Percentiles rank a stretch among this genome's conserved stretches.
Evolutionary conservation across 371 early-diverging fungal species (phyloP).

Genomic region (Lichtheimia hyalospora): DNA sequence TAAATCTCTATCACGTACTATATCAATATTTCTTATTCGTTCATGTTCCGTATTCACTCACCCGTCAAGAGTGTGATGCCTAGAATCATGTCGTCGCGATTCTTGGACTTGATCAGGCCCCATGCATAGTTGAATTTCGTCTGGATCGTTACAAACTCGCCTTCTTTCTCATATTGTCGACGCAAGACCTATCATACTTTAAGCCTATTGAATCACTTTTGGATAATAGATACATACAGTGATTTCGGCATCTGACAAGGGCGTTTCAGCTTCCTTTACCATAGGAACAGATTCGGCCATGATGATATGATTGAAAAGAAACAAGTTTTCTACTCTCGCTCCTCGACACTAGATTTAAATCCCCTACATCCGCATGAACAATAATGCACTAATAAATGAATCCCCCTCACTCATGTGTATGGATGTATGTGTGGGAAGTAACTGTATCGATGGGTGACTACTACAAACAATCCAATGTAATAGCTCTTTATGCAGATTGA

Average conservation of each 20-base stretch:
- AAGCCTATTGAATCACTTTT: too few relatives aligned
- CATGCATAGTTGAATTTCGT: constrained; percentile 97
- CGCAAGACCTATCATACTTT: constrained; percentile 55
- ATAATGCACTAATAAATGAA: too few relatives aligned
- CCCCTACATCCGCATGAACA: too few relatives aligned
- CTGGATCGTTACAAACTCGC: constrained; percentile 70
- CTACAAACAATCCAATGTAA: too few relatives aligned
- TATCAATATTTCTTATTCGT: too few relatives aligned
- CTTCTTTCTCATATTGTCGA: constrained; percentile 73
- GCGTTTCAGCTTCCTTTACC: constrained; percentile 39
- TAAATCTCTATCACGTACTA: constrained; percentile 70
- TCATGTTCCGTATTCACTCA: constrained; percentile 13
- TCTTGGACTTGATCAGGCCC: constrained; percentile 80
- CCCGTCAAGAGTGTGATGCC: constrained; percentile 83
- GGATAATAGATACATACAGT: constrained; percentile 29
- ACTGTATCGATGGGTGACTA: too few relatives aligned
- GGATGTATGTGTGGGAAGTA: too few relatives aligned
- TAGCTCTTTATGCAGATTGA: too few relatives aligned
- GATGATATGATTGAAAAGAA: neutral
- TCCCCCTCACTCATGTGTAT: too few relatives aligned
- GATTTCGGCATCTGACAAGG: constrained; percentile 38
- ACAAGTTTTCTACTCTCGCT: too few relatives aligned
- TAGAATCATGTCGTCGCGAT: constrained; percentile 62
- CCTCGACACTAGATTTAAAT: too few relatives aligned
- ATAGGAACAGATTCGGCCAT: constrained; percentile 33